phyloP scores from a whole-genome alignment of 208 protist genomes.

The Dictyostelium gargantuum region DNA sequence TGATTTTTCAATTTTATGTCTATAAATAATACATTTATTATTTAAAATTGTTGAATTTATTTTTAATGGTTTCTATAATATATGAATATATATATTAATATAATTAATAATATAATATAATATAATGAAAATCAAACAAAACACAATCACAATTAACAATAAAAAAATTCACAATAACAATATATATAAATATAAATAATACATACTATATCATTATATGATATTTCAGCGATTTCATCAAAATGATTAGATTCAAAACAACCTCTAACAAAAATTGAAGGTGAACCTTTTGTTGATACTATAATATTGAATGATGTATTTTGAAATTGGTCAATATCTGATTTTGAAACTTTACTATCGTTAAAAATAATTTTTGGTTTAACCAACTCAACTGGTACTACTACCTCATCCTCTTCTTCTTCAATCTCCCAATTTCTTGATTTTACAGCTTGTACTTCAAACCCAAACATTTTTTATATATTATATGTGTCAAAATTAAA shows the following conservation, averaged over 20 bases:
- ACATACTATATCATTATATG: conserved; percentile 50
- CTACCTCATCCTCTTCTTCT: conserved; percentile 33
- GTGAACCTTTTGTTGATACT: conserved; percentile 11
- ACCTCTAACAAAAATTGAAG: conserved; percentile 8
- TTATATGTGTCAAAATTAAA: neutral
- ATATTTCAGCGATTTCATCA: conserved; percentile 24
- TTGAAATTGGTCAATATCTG: neutral
- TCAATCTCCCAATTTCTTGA: conserved; percentile 64
- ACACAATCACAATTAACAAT: too few species aligned
- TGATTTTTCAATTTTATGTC: neutral
- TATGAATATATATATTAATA: too few species aligned
- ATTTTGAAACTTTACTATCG: too few species aligned
- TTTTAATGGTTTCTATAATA: neutral
- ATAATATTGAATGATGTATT: neutral
- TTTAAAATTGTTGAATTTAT: neutral
- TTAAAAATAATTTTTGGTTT: neutral
- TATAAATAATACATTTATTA: conserved; percentile 44
- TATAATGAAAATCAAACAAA: too few species aligned
- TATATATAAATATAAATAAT: neutral
- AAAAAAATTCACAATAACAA: too few species aligned
- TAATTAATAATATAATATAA: too few species aligned
- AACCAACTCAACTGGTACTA: neutral
- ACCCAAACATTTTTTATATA: neutral
- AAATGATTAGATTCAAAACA: neutral
- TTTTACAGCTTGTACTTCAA: conserved; percentile 46